A percentile compares a stretch with the other conserved stretches of the same genome.
phyloP scores from a whole-genome alignment of 2,329 filamentous ascomycete species.

The Aspergillus glaucus region DNA sequence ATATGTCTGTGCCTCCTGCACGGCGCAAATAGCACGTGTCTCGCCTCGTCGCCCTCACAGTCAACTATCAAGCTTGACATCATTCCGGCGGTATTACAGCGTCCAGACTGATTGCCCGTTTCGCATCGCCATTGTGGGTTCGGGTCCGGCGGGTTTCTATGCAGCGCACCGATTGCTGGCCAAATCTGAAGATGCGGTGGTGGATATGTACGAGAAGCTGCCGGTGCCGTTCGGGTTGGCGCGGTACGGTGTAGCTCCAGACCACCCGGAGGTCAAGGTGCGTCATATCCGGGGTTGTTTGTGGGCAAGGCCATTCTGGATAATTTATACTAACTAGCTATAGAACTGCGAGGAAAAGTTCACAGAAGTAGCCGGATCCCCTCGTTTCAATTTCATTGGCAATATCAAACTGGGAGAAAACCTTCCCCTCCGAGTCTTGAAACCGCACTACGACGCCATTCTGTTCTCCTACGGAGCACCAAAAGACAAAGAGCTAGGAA shows the following conservation, averaged over 20 bases:
- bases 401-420: conserved; percentile 72
- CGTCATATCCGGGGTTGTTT: conserved; percentile 1
- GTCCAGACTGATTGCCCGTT: conserved; percentile 48
- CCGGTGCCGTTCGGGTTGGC: conserved; percentile 91
- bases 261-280: conserved; percentile 97
- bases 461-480: conserved; percentile 90
- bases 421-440: conserved; percentile 62
- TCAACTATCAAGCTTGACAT: conserved; percentile 3
- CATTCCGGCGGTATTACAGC: conserved; percentile 19
- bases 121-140: conserved; percentile 82
- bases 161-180: conserved; percentile 79
- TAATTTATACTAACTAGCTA: background rate
- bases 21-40: conserved; percentile 10
- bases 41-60: conserved; percentile 3
- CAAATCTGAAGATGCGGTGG: conserved; percentile 61
- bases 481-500: conserved; percentile 68
- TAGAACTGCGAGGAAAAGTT: conserved; percentile 96
- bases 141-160: conserved; percentile 94
- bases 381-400: conserved; percentile 82
- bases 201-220: conserved; percentile 95
- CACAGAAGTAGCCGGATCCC: conserved; percentile 73
- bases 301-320: background rate
- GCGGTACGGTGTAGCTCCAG: conserved; percentile 91
- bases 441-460: conserved; percentile 83
- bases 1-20: conserved; percentile 27